phyloP scores from a whole-genome alignment of 768 basidiomycete genomes.

The Serendipita vermifera region DNA sequence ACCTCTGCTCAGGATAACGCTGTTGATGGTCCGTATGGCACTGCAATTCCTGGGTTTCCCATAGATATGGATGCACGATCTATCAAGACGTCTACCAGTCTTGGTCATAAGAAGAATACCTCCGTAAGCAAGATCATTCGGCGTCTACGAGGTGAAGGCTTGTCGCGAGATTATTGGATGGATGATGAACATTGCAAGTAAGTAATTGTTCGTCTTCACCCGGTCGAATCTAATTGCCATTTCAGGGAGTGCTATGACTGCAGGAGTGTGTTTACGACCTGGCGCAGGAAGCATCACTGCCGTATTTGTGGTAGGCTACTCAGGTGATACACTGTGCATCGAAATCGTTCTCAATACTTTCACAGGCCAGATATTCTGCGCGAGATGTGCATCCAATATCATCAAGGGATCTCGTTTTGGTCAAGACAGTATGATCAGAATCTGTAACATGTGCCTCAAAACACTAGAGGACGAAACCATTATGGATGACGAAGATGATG shows the following conservation, averaged over 20 bases:
- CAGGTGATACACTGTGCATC: not conserved
- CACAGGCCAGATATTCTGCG: slow-evolving; percentile 92
- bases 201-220: not conserved
- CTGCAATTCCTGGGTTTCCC: slow-evolving; percentile 76
- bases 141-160: slow-evolving; percentile 80
- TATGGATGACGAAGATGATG: slow-evolving; percentile 66
- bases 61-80: slow-evolving; percentile 85
- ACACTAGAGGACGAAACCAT: slow-evolving; percentile 63
- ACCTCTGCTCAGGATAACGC: slow-evolving; percentile 42
- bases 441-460: slow-evolving; percentile 91
- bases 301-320: slow-evolving; percentile 71
- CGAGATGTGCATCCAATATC: slow-evolving; percentile 90
- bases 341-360: not conserved
- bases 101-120: slow-evolving; percentile 52
- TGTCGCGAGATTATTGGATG: slow-evolving; percentile 97
- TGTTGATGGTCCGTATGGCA: slow-evolving; percentile 43
- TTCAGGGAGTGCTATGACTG: slow-evolving; percentile 77
- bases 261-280: slow-evolving; percentile 85
- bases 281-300: slow-evolving; percentile 94
- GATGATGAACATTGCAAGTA: slow-evolving; percentile 81
- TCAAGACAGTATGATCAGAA: slow-evolving; percentile 86
- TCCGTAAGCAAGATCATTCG: slow-evolving; percentile 89
- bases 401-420: slow-evolving; percentile 91
- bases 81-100: slow-evolving; percentile 47
- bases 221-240: no score